Conservation (phyloP, 192 early-diverging fungal species). For the Dispira simplex region DNA sequence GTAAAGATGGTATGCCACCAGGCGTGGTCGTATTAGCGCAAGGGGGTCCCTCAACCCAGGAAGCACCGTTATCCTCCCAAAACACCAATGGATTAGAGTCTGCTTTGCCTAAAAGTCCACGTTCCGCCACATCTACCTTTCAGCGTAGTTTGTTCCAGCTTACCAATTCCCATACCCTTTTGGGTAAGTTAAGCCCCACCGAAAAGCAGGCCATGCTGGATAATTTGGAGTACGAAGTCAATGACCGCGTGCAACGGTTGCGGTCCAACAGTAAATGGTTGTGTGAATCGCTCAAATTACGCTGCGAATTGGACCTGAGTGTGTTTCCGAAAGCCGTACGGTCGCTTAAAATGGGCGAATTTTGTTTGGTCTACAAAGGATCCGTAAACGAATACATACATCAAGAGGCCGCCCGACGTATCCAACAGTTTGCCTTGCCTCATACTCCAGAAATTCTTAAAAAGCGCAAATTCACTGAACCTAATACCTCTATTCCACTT, state of each 20-base stretch:
- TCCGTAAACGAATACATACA: constrained; percentile 9
- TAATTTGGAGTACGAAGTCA: constrained; percentile 5
- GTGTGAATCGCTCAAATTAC: background rate
- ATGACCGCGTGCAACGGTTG: constrained; percentile 4
- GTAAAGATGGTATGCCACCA: background rate
- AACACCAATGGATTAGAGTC: background rate
- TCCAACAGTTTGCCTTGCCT: background rate
- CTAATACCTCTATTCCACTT: background rate
- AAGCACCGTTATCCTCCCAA: background rate
- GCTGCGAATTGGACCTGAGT: constrained; percentile 6
- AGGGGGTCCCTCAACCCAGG: background rate
- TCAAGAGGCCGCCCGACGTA: constrained; percentile 1
- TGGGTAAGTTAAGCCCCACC: background rate
- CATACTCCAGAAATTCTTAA: background rate
- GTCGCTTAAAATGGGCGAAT: background rate
- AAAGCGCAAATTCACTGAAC: background rate
- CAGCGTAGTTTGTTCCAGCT: background rate
- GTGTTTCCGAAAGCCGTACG: constrained; percentile 6
- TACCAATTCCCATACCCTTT: background rate
- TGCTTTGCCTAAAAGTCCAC: background rate
- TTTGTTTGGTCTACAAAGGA: background rate
- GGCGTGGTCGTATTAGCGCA: background rate
- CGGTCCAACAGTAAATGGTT: constrained; percentile 4
- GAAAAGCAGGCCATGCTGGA: constrained; percentile 8
- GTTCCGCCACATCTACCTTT: background rate